Conservation (phyloP, 2,329 filamentous ascomycete genomes). For the Fusarium sp. region DNA sequence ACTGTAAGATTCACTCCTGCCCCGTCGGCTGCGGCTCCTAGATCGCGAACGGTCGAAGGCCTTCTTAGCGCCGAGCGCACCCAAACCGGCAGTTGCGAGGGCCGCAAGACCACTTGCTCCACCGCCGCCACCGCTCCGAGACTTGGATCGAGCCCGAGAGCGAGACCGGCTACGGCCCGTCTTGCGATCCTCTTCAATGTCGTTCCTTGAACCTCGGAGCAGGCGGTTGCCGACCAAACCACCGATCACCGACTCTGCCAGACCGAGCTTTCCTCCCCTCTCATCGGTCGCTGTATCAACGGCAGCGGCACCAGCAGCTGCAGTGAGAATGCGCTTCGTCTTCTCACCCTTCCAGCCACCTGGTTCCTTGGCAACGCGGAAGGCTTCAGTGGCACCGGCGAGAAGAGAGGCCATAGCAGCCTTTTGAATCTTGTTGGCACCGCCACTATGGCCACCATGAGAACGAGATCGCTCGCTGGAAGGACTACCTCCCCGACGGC, state of each 20-base stretch:
- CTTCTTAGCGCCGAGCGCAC: constrained; percentile 73
- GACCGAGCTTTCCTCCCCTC: constrained; percentile 83
- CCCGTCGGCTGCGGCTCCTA: constrained; percentile 65
- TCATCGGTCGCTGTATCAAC: constrained; percentile 82
- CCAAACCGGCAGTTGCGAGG: constrained; percentile 71
- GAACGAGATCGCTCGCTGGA: constrained; percentile 68
- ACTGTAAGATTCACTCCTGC: constrained; percentile 60
- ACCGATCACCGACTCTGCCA: constrained; percentile 88
- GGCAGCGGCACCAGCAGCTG: constrained; percentile 85
- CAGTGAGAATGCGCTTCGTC: constrained; percentile 90
- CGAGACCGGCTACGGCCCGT: constrained; percentile 77
- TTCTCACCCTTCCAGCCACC: constrained; percentile 93
- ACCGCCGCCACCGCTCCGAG: constrained; percentile 56
- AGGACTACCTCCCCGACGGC: constrained; percentile 60
- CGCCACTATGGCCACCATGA: constrained; percentile 55
- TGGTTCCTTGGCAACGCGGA: constrained; percentile 88
- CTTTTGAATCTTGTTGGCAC: constrained; percentile 77
- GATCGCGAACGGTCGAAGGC: constrained; percentile 65
- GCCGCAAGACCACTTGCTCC: constrained; percentile 66
- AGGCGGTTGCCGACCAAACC: constrained; percentile 88
- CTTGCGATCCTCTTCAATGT: constrained; percentile 70
- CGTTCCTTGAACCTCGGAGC: constrained; percentile 81
- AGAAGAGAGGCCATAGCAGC: constrained; percentile 91
- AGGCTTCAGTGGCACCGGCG: constrained; percentile 91
- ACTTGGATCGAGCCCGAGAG: constrained; percentile 71